Conservation (phyloP, 2,329 filamentous ascomycete species). For the Orbilia quercus region DNA sequence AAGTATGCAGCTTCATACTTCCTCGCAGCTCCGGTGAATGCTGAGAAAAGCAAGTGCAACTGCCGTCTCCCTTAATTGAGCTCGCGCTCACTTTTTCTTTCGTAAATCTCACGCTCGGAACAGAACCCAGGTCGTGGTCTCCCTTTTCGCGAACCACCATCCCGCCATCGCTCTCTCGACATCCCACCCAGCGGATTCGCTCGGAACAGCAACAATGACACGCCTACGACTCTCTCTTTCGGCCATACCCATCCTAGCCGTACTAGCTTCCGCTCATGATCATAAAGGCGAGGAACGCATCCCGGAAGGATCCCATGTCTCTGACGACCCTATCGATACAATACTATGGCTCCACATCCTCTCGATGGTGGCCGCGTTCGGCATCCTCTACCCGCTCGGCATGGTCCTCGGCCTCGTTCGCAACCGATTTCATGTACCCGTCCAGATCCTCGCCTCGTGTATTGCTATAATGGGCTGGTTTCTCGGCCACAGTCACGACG, state of each 20-base stretch:
- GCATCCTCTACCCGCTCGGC: conserved; percentile 89
- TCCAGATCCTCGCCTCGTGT: conserved; percentile 78
- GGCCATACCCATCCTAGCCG: conserved; percentile 55
- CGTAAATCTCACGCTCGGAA: not conserved
- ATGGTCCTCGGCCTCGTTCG: conserved; percentile 84
- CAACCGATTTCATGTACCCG: conserved; percentile 92
- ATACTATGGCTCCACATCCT: conserved; percentile 95
- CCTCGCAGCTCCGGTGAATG: conserved; percentile 1
- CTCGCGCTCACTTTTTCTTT: not conserved
- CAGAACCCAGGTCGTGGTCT: not conserved
- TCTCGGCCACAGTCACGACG: conserved; percentile 89
- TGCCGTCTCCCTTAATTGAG: not conserved
- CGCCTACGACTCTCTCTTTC: conserved; percentile 21
- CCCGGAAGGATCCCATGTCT: conserved; percentile 37
- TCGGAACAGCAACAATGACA: conserved; percentile 20
- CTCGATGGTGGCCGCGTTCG: conserved; percentile 85
- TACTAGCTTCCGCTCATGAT: conserved; percentile 22
- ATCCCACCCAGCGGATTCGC: not conserved
- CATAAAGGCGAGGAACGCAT: conserved; percentile 44
- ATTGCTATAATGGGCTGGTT: conserved; percentile 81
- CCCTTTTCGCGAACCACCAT: not conserved
- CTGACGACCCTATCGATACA: conserved; percentile 68
- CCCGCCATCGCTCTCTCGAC: conserved; percentile 1
- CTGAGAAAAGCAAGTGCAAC: not conserved
- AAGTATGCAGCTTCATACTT: not conserved